Conservation (phyloP, 495 filamentous ascomycete genomes). For the Hamigera avellanea region DNA sequence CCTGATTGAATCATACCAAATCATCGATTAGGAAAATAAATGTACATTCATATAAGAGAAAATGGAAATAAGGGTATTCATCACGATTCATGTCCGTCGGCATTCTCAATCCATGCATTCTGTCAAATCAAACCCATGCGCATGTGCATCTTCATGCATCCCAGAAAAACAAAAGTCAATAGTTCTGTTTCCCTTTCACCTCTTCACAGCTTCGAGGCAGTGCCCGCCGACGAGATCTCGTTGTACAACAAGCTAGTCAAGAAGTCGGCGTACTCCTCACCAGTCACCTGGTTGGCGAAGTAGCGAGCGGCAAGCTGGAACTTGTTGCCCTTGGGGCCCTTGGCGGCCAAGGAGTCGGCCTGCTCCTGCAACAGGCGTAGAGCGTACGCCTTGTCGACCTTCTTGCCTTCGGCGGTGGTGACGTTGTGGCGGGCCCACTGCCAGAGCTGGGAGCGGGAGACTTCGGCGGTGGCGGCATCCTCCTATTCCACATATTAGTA, state of each 20-base stretch:
- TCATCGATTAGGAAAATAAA: no score
- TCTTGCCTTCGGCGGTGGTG: constrained; percentile 78
- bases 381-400: constrained; percentile 83
- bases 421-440: constrained; percentile 89
- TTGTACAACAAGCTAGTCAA: constrained; percentile 91
- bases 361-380: constrained; percentile 81
- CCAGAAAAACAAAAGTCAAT: no score
- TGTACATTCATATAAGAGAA: background rate
- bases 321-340: constrained; percentile 83
- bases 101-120: background rate
- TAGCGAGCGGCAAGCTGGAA: constrained; percentile 84
- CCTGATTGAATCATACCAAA: no score
- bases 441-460: constrained; percentile 86
- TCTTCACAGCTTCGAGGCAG: constrained; percentile 68
- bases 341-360: constrained; percentile 58
- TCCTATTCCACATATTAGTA: constrained; percentile 35
- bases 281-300: constrained; percentile 85
- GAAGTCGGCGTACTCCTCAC: constrained; percentile 96
- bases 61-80: constrained; percentile 16
- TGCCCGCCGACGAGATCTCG: constrained; percentile 81
- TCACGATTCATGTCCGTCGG: constrained; percentile 8
- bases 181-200: no score
- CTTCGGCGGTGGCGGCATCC: constrained; percentile 95
- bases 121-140: background rate
- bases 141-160: no score